Percentiles rank a stretch among this genome's conserved stretches.
phyloP scores from a whole-genome alignment of 1,284 basidiomycete genomes.

The Malassezia dermatis region DNA sequence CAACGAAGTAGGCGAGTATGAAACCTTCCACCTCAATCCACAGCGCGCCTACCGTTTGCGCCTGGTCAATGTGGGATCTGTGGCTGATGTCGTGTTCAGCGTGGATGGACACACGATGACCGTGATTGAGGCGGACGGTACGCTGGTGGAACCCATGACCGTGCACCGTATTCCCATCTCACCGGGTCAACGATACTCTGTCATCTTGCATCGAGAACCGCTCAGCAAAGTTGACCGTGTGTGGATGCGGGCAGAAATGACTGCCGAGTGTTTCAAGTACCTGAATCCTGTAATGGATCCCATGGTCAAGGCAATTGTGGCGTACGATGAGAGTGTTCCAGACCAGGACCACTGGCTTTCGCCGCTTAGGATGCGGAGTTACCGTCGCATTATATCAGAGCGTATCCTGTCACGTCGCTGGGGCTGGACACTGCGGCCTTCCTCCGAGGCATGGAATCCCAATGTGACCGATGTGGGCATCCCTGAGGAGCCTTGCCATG shows the following conservation, averaged over 20 bases:
- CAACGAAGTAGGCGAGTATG: slow-evolving; percentile 16
- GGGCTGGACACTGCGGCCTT: slow-evolving; percentile 25
- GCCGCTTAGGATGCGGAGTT: neutral
- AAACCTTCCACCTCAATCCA: slow-evolving; percentile 28
- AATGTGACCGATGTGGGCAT: slow-evolving; percentile 20
- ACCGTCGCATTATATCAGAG: slow-evolving; percentile 18
- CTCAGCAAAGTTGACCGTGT: neutral
- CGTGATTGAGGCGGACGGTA: slow-evolving; percentile 53
- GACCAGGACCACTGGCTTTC: slow-evolving; percentile 3
- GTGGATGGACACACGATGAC: slow-evolving; percentile 52
- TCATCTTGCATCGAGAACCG: slow-evolving; percentile 50
- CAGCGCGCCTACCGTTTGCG: slow-evolving; percentile 54
- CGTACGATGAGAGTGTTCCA: slow-evolving; percentile 29
- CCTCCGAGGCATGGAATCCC: slow-evolving; percentile 48
- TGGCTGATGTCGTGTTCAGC: slow-evolving; percentile 43
- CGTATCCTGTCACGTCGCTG: neutral
- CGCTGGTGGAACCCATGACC: slow-evolving; percentile 48
- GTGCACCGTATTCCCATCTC: slow-evolving; percentile 50
- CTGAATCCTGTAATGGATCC: slow-evolving; percentile 48
- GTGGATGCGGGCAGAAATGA: slow-evolving; percentile 34
- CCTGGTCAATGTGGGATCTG: slow-evolving; percentile 48
- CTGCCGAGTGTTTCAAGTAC: slow-evolving; percentile 49
- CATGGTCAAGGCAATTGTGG: slow-evolving; percentile 46
- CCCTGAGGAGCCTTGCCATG: slow-evolving; percentile 17
- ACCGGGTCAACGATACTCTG: slow-evolving; percentile 53